Conservation (phyloP, 2,329 filamentous ascomycete genomes). For the Grosmannia serpens region DNA sequence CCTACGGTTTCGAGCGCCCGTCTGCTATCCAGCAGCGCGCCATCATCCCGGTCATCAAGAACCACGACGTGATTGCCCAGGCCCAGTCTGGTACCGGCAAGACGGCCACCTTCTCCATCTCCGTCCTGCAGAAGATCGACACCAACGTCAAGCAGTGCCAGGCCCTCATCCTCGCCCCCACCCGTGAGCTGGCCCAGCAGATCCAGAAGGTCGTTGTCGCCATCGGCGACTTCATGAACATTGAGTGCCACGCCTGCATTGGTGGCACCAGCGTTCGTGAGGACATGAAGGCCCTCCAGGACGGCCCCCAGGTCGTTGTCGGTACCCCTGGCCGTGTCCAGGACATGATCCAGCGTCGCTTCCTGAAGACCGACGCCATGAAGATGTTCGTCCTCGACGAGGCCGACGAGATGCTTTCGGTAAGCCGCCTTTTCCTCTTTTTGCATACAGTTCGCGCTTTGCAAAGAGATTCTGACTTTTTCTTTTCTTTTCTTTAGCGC, state of each 20-base stretch:
- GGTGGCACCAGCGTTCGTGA: conserved; percentile 96
- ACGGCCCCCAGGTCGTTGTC: conserved; percentile 93
- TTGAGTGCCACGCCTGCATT: conserved; percentile 98
- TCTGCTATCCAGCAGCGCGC: conserved; percentile 99
- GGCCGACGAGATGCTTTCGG: conserved; percentile 97
- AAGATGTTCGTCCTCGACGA: conserved; percentile 99
- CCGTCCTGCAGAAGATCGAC: conserved; percentile 97
- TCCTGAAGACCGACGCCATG: conserved; percentile 94
- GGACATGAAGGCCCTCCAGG: conserved; percentile 94
- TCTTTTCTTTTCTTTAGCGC: conserved; percentile 38
- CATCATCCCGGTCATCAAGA: conserved; percentile 99
- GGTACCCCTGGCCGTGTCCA: conserved; percentile 97
- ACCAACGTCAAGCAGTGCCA: conserved; percentile 90
- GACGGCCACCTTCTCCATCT: conserved; percentile 99
- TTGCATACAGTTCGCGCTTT: not conserved
- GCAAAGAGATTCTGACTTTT: conserved; percentile 20
- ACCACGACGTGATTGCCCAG: conserved; percentile 98
- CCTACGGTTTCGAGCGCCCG: conserved; percentile 99
- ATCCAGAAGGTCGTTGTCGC: conserved; percentile 99
- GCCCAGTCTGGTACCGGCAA: conserved; percentile 99
- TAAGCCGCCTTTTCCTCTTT: conserved; percentile 28
- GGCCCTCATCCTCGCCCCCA: conserved; percentile 94
- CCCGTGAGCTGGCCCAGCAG: conserved; percentile 96
- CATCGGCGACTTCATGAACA: conserved; percentile 98
- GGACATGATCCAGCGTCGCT: conserved; percentile 98